Conservation (phyloP, 192 early-diverging fungal genomes). For the Coemansia sp. region DNA sequence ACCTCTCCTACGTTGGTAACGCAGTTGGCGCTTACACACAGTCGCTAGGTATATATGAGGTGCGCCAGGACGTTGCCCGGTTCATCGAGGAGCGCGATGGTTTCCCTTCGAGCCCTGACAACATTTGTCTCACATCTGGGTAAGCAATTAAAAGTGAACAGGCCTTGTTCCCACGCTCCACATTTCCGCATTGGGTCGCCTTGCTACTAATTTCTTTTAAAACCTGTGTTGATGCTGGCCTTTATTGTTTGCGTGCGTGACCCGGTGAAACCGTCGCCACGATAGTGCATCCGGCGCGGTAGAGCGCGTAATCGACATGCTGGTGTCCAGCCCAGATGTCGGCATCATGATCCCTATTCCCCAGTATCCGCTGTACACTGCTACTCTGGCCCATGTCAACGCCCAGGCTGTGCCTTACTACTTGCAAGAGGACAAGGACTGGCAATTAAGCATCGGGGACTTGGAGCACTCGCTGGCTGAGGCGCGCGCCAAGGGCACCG, state of each 20-base stretch:
- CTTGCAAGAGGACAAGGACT: constrained; percentile 82
- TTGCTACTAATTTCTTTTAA: constrained; percentile 5
- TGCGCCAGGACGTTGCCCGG: constrained; percentile 85
- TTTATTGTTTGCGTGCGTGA: constrained; percentile 7
- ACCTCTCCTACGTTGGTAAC: constrained; percentile 70
- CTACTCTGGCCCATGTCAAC: constrained; percentile 81
- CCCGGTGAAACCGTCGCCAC: not conserved
- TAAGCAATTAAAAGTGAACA: constrained; percentile 7
- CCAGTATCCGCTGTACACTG: constrained; percentile 98
- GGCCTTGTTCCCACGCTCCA: constrained; percentile 3
- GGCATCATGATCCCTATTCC: constrained; percentile 99
- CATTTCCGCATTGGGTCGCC: constrained; percentile 6
- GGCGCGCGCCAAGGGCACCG: constrained; percentile 69
- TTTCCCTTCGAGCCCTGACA: constrained; percentile 75
- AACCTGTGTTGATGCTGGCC: not conserved
- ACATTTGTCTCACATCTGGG: constrained; percentile 92
- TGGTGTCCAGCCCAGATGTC: constrained; percentile 74
- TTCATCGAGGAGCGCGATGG: constrained; percentile 96
- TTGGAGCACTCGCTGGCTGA: constrained; percentile 65
- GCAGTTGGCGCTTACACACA: constrained; percentile 92
- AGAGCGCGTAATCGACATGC: constrained; percentile 85
- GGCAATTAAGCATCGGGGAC: constrained; percentile 74
- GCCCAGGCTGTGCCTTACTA: constrained; percentile 92
- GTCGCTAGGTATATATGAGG: constrained; percentile 84
- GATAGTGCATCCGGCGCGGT: constrained; percentile 83